Evolutionary conservation across 257 asterid species (phyloP), one percentile per base, ranked within the genome.

Genomic region (Nyctanthes arbortristis): DNA sequence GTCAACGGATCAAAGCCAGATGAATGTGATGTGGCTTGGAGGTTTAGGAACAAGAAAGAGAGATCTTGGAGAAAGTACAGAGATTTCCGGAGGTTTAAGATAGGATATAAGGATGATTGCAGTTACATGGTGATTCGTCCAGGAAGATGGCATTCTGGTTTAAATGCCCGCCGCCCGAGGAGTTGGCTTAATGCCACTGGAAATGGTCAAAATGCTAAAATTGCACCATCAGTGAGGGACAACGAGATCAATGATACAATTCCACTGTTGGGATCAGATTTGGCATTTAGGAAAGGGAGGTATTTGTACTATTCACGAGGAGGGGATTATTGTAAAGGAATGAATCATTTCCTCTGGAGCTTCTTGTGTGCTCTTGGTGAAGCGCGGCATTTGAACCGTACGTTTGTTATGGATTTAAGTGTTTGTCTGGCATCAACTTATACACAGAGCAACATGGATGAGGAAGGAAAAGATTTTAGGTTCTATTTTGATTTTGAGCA

Each of bases 1-100:
- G 96, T 88, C 12, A 85, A 82, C 55, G 99, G 99, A 34, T 91
- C 97, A 1, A 75, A 73, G 54, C 82, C 84, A 4, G 86, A 79
- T 57, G 97, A 94, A 65, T 91, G 99, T 85, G 99, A 94, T 69
- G 98, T 93, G 72, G 83, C 89, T 0, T 93, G 98, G 98, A 84
- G 98, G 84, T 93, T 86, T 74, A 85, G 96, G 77, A 90, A 93
- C 72, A 90, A 79, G 70, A 88, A 81, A 68, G 98, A 93, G 85
- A 90, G 80, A 61, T 91, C 99, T 31, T 94, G 97, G 99, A 82
- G 97, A 81, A 88, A 76, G 90, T 94, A 91, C 60, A 82, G 96
- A 81, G 99, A 94, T 86, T 94, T 94, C 40, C 81, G 99, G 74
- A 88, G 99, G 74, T 91, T 94, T 75, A 87, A 28, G 79, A 79